Evolutionary conservation across 805 yeast species (phyloP).

Genomic region (Lipomyces sp.): DNA sequence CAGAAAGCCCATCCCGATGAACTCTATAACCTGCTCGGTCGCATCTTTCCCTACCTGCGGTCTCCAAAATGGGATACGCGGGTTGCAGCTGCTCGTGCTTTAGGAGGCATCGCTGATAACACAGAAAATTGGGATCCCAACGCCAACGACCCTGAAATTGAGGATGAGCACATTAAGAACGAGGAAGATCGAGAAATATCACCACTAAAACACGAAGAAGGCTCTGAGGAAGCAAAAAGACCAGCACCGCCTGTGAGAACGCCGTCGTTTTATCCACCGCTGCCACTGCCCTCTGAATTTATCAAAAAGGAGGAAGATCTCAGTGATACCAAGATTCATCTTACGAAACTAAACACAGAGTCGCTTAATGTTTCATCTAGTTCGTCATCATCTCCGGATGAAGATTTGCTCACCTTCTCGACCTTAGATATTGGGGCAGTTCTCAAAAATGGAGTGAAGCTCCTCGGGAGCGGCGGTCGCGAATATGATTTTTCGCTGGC

Average conservation of each 20-base stretch:
- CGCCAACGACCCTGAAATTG: constrained; percentile 32
- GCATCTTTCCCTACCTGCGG: constrained; percentile 87
- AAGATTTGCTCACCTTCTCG: constrained; percentile 45
- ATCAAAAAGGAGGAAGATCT: constrained; percentile 42
- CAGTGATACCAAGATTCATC: constrained; percentile 40
- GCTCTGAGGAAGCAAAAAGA: background rate
- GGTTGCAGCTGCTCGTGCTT: constrained; percentile 89
- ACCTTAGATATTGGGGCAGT: constrained; percentile 48
- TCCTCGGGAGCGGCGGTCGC: constrained; percentile 68
- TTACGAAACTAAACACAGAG: background rate
- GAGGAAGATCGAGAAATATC: constrained; percentile 32
- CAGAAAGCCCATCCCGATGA: constrained; percentile 97
- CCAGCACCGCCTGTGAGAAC: constrained; percentile 1
- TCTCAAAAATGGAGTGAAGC: constrained; percentile 50
- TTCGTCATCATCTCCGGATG: constrained; percentile 14
- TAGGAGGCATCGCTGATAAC: constrained; percentile 88
- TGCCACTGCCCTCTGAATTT: constrained; percentile 24
- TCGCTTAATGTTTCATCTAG: constrained; percentile 5
- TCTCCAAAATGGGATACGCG: constrained; percentile 95
- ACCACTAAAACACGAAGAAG: constrained; percentile 8
- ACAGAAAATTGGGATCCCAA: constrained; percentile 87
- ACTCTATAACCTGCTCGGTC: constrained; percentile 73
- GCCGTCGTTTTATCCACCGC: constrained; percentile 20
- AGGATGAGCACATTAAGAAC: constrained; percentile 37
- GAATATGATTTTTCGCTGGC: constrained; percentile 50